Base-by-base conservation (phyloP, 2,329 filamentous ascomycete species). In the Gnomoniopsis sp. region DNA sequence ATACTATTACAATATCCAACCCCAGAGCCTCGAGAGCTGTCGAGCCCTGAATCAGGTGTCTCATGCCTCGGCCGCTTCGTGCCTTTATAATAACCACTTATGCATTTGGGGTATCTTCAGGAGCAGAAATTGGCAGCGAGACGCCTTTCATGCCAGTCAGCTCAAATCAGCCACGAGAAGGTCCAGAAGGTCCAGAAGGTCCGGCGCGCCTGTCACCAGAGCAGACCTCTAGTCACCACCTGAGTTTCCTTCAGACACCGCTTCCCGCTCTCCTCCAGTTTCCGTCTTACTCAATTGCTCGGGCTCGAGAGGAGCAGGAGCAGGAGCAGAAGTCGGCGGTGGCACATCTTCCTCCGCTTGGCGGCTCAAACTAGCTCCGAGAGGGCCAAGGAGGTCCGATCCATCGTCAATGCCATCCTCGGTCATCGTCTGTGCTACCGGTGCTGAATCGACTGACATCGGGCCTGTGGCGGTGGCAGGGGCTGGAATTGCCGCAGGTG, bases 341-440 rank as follows among this genome's bases (percentile, higher is more conserved):
- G 57, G 60, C 34, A 23, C 33, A 12, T 62, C 60, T 26, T 62
- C 60, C 54, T 62, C 60, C 3, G 53, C 60, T 23, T 62, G 60
- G 23, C 48, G 52, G 38, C 44, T 59, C 41, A 62, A 47, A 21
- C 44, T 50, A 22, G 60, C 58, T 30, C 44, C 53, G 22, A 59
- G 33, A 50, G 57, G 54, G 12, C 60, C 60, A n/a, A 62, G 53
- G 12, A 62, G 47, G 26, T 62, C 57, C 6, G 58, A 56, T 19
- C 53, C 57, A 17, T 62, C 57, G 15, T 62, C 57, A 14, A 36
- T 53, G 15, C 19, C 46, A 14, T 62, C 60, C 38, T 57, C 57
- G 10, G 26, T 52, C 3, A 49, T 43, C 12, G 47, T 53, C 49
- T 53, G 44, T 26, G 36, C 47, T n/a, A 56, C n/a, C 10, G 17